A percentile compares a stretch with the other conserved stretches of the same genome.
Evolutionary conservation across 495 filamentous ascomycete species (phyloP).

Genomic region (Penicillium malachiteum): DNA sequence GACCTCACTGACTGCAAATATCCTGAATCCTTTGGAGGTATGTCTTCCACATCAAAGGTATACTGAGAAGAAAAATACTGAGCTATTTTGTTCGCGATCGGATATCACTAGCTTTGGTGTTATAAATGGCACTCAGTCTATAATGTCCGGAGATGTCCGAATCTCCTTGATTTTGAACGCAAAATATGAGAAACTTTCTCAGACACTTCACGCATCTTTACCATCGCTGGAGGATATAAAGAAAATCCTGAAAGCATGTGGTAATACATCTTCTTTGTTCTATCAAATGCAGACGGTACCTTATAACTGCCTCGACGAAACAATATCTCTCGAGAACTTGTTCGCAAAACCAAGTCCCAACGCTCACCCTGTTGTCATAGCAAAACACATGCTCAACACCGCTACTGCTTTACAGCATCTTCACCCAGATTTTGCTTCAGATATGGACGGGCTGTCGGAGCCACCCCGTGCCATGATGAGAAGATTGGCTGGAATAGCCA

Average conservation of each 20-base stretch:
- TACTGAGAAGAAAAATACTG: neutral
- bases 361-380: slow-evolving; percentile 22
- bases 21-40: neutral
- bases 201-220: slow-evolving; percentile 8
- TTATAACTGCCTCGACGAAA: slow-evolving; percentile 16
- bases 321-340: slow-evolving; percentile 4
- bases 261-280: slow-evolving; percentile 11
- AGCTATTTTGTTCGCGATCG: neutral
- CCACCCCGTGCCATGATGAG: slow-evolving; percentile 11
- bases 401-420: slow-evolving; percentile 21
- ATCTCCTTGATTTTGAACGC: neutral
- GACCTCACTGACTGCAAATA: neutral
- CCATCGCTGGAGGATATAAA: slow-evolving; percentile 15
- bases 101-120: neutral
- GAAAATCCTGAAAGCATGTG: slow-evolving; percentile 13
- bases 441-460: slow-evolving; percentile 11
- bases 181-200: slow-evolving; percentile 15
- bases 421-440: slow-evolving; percentile 10
- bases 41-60: neutral
- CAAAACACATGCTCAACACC: slow-evolving; percentile 17
- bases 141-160: neutral
- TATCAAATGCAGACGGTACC: slow-evolving; percentile 15
- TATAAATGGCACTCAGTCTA: neutral
- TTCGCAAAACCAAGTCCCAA: slow-evolving; percentile 10
- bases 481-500: slow-evolving; percentile 14